phyloP scores from a whole-genome alignment of 306 rosid genomes.

The Vigna unguiculata region DNA sequence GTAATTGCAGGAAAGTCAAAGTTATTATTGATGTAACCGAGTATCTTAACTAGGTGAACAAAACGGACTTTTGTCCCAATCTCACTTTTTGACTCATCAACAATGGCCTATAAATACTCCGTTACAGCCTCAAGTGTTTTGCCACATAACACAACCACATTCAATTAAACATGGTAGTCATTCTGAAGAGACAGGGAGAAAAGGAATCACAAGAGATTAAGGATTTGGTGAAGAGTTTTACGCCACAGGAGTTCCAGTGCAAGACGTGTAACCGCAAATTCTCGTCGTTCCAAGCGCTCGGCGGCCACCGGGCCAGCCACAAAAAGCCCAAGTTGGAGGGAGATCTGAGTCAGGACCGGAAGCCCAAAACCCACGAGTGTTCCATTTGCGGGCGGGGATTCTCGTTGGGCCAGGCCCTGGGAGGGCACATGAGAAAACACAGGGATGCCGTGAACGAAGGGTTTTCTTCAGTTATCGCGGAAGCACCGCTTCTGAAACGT shows the following conservation, averaged over 20 bases:
- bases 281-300: conserved; percentile 56
- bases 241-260: conserved; percentile 40
- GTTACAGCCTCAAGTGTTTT: too few species aligned
- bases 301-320: conserved; percentile 59
- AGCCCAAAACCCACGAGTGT: conserved; percentile 60
- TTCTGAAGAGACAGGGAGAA: conserved; percentile 56
- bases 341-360: conserved; percentile 3
- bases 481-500: conserved; percentile 61
- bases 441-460: conserved; percentile 28
- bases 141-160: neutral
- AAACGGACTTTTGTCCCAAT: conserved; percentile 6
- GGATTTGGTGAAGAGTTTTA: neutral
- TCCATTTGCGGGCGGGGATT: conserved; percentile 70
- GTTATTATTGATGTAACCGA: too few species aligned
- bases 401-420: conserved; percentile 79
- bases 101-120: conserved; percentile 33
- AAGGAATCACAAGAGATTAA: conserved; percentile 34
- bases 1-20: neutral
- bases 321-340: conserved; percentile 44
- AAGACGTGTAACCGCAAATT: conserved; percentile 58
- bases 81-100: neutral
- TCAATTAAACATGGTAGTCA: neutral
- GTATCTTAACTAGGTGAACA: neutral
- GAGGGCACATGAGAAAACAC: conserved; percentile 90
- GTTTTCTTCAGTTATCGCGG: conserved; percentile 34